These are phyloP conservation scores for Allium fistulosum DNA, from an alignment of 106 monocot species.

Conservation along the genomic window DNA sequence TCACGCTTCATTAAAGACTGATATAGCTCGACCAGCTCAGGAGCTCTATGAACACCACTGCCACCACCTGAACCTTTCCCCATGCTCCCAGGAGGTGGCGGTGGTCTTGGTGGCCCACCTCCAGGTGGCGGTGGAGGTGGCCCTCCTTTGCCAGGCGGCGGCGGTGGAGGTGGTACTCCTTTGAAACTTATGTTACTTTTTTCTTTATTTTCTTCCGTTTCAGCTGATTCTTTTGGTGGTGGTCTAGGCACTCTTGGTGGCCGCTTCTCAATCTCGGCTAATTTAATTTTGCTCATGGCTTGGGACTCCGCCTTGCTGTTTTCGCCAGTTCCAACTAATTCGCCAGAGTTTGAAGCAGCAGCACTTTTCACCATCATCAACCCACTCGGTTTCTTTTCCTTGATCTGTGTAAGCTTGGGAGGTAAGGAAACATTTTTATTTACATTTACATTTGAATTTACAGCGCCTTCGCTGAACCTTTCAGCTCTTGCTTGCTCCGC, in stretches of 20 bases:
- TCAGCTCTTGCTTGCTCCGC: slow-evolving; percentile 77
- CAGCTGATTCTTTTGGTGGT: slow-evolving; percentile 43
- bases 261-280: slow-evolving; percentile 83
- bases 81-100: slow-evolving; percentile 46
- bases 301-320: slow-evolving; percentile 25
- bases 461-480: slow-evolving; percentile 36
- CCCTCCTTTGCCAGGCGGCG: slow-evolving; percentile 13
- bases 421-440: slow-evolving; percentile 34
- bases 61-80: slow-evolving; percentile 28
- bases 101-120: slow-evolving; percentile 39
- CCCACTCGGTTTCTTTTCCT: slow-evolving; percentile 32
- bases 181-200: slow-evolving; percentile 8
- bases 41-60: slow-evolving; percentile 77
- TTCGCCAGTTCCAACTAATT: slow-evolving; percentile 14
- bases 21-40: slow-evolving; percentile 91
- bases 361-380: not conserved
- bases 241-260: slow-evolving; percentile 69
- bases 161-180: slow-evolving; percentile 35
- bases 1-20: slow-evolving; percentile 95
- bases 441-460: slow-evolving; percentile 10
- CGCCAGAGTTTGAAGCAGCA: slow-evolving; percentile 7
- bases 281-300: slow-evolving; percentile 66
- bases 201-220: slow-evolving; percentile 4
- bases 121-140: slow-evolving; percentile 31
- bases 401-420: slow-evolving; percentile 66